phyloP scores from a whole-genome alignment of 2,329 filamentous ascomycete species.

The Neonectria faginata region DNA sequence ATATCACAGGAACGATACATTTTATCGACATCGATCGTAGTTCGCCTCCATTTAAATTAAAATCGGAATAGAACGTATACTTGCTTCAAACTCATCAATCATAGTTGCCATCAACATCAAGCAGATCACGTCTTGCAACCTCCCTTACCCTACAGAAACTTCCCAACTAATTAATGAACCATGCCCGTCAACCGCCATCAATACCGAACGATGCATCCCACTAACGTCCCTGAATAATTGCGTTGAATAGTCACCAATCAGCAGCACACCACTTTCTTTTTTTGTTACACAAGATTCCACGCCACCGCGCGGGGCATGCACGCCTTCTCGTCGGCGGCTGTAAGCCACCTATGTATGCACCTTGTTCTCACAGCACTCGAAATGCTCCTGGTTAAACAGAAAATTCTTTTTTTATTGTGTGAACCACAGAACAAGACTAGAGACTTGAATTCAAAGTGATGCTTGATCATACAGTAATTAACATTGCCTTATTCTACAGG shows the following conservation, averaged over 20 bases:
- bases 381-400: background rate
- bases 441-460: conserved; percentile 35
- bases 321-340: conserved; percentile 1
- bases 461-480: conserved; percentile 47
- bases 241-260: conserved; percentile 15
- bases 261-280: background rate
- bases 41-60: too few relatives aligned
- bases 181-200: background rate
- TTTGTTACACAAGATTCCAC: background rate
- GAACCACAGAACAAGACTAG: conserved; percentile 1
- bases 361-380: background rate
- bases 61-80: background rate
- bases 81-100: background rate
- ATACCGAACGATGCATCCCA: background rate
- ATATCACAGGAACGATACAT: too few relatives aligned
- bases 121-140: background rate
- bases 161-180: background rate
- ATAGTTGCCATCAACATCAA: background rate
- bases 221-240: background rate
- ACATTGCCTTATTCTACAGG: conserved; percentile 39
- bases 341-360: conserved; percentile 16
- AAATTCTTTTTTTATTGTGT: background rate
- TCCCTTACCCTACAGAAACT: background rate
- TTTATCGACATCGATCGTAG: too few relatives aligned
- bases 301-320: conserved; percentile 12